Conservation (phyloP, 139 green algal species). For the Microglena sp. region DNA sequence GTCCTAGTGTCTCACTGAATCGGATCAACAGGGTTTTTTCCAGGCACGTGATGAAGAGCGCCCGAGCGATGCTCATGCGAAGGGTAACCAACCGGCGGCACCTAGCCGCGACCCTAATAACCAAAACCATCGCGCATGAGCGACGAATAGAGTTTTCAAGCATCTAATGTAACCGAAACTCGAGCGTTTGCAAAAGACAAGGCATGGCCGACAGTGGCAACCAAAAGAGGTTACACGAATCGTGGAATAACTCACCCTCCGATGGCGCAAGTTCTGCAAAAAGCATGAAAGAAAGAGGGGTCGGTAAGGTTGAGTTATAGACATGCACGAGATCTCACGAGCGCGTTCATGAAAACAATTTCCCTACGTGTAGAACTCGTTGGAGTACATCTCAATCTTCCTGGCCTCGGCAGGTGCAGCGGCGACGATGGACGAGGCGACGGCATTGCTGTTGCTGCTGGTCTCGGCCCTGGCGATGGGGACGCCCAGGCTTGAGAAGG, state of each 20-base stretch:
- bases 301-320: neutral
- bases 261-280: conserved; percentile 50
- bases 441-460: too few relatives aligned
- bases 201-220: too few relatives aligned
- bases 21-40: too few relatives aligned
- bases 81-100: neutral
- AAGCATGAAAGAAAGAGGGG: neutral
- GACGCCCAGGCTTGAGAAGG: neutral
- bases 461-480: neutral
- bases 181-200: too few relatives aligned
- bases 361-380: conserved; percentile 56
- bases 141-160: neutral
- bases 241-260: conserved; percentile 27
- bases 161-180: neutral
- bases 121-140: neutral
- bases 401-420: conserved; percentile 27
- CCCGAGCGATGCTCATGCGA: too few relatives aligned
- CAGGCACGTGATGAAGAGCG: too few relatives aligned
- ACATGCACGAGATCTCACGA: neutral
- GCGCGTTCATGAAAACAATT: neutral
- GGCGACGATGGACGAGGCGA: conserved; percentile 28
- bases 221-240: too few relatives aligned
- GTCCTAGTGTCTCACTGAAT: too few relatives aligned
- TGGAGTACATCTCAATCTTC: conserved; percentile 58
- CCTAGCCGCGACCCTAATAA: neutral